Percentiles rank a stretch among this genome's conserved stretches.
These are phyloP conservation scores for Leptographium wingfieldii DNA, from an alignment of 2,329 filamentous ascomycete genomes.

Conservation along the genomic window DNA sequence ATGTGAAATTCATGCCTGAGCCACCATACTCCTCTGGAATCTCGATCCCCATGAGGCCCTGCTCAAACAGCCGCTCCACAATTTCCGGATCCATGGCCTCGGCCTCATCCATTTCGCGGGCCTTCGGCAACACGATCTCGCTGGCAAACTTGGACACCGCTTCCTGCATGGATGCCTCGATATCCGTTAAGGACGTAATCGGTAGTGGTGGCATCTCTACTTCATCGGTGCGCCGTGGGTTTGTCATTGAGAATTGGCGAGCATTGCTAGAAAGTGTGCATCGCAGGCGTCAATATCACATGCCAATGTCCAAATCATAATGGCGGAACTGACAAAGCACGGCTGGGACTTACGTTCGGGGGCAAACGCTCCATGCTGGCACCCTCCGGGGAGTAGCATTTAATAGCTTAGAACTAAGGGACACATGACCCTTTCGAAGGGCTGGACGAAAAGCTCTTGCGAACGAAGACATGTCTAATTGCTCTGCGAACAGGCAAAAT, in stretches of 20 bases:
- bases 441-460: constrained; percentile 38
- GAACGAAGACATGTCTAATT: constrained; percentile 32
- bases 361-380: constrained; percentile 9
- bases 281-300: not conserved
- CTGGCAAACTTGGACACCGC: constrained; percentile 82
- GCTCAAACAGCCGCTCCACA: constrained; percentile 91
- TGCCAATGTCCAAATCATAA: not conserved
- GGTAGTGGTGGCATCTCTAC: constrained; percentile 76
- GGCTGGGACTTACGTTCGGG: constrained; percentile 3
- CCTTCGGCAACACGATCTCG: constrained; percentile 79
- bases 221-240: constrained; percentile 45
- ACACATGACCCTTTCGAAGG: constrained; percentile 29
- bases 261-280: constrained; percentile 14
- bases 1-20: constrained; percentile 96
- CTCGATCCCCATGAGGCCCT: constrained; percentile 93
- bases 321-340: not conserved
- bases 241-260: constrained; percentile 49
- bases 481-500: not conserved
- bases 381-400: constrained; percentile 1
- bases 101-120: constrained; percentile 93
- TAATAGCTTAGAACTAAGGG: constrained; percentile 4
- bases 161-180: constrained; percentile 79
- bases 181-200: constrained; percentile 84
- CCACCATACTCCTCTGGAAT: constrained; percentile 96
- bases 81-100: constrained; percentile 83